Evolutionary conservation across 192 early-diverging fungal species (phyloP), one percentile per base, ranked within the genome.

Genomic region (Coemansia guatemalensis): DNA sequence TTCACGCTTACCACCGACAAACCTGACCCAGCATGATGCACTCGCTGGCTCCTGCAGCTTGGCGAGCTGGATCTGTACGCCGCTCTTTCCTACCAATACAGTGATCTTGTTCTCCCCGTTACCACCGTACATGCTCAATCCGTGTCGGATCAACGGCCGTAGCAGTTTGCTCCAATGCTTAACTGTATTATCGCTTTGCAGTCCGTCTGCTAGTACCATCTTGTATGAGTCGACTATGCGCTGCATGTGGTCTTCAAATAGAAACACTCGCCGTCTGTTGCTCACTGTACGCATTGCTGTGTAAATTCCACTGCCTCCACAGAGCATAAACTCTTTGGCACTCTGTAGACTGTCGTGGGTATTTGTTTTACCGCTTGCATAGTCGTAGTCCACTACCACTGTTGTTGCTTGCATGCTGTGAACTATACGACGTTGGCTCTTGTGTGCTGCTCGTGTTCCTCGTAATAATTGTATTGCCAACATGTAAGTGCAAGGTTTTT

Each of bases 311-410:
- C 30, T 27, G n/a, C 68, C 72, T 22, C 77, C 68, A 4, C 27
- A 7, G 8, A 80, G 72, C 77, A 80, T 80, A 53, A 80, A 80
- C 17, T 70, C 72, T 21, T 62, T 63, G n/a, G 71, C 65, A 39
- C 58, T 52, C 60, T 60, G 58, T 26, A 35, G 33, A 48, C 60
- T 71, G 25, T 26, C 27, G n/a, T 65, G 68, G 33, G 60, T 65
- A 24, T 25, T 63, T 8, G 60, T 50, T 18, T 56, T 49, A 9
- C 58, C 53, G 0, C 55, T 68, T 18, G 32, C 54, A 44, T 60
- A 71, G 64, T 71, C 57, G 48, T 74, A 68, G 62, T 65, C 62
- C 17, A 80, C 17, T 8, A 80, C 51, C 26, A 80, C 56, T 44
- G 76, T 69, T 59, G 26, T 33, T 32, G 61, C 30, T 23, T 39